A percentile compares a stretch with the other conserved stretches of the same genome.
Evolutionary conservation across 2,329 filamentous ascomycete species (phyloP).

Genomic region (Dendrostoma leiphaemia): DNA sequence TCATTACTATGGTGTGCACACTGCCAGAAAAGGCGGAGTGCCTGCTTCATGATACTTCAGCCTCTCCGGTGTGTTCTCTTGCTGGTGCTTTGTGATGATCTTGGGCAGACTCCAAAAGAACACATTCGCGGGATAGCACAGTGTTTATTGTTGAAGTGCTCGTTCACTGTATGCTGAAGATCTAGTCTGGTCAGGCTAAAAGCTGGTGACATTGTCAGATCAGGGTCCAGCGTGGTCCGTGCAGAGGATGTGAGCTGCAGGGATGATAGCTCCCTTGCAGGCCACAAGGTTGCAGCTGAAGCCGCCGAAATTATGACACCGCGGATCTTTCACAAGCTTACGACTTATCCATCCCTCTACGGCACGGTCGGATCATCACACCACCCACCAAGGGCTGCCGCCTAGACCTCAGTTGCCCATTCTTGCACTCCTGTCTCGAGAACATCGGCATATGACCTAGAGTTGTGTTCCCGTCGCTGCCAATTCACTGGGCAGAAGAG

Average conservation of each 20-base stretch:
- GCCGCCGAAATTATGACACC: background rate
- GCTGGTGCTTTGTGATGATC: too few relatives aligned
- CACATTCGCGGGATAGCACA: background rate
- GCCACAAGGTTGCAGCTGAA: background rate
- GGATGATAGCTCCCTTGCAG: background rate
- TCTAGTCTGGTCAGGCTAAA: background rate
- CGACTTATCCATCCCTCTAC: too few relatives aligned
- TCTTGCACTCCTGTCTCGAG: too few relatives aligned
- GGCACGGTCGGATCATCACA: too few relatives aligned
- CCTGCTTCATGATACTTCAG: too few relatives aligned
- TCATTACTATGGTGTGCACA: too few relatives aligned
- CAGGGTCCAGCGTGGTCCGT: background rate
- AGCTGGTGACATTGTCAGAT: background rate
- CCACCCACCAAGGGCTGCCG: background rate
- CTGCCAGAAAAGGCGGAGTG: too few relatives aligned
- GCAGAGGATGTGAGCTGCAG: background rate
- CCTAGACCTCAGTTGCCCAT: too few relatives aligned
- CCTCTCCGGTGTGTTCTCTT: too few relatives aligned
- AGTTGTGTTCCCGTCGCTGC: too few relatives aligned
- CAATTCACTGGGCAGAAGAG: too few relatives aligned
- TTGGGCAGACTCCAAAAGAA: background rate
- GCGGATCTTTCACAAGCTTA: conserved; percentile 6
- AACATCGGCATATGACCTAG: too few relatives aligned
- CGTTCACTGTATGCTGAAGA: background rate
- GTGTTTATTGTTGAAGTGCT: background rate